A percentile compares a stretch with the other conserved stretches of the same genome.
These are phyloP conservation scores for Lentinula aciculospora DNA, from an alignment of 768 basidiomycete species.

Conservation along the genomic window DNA sequence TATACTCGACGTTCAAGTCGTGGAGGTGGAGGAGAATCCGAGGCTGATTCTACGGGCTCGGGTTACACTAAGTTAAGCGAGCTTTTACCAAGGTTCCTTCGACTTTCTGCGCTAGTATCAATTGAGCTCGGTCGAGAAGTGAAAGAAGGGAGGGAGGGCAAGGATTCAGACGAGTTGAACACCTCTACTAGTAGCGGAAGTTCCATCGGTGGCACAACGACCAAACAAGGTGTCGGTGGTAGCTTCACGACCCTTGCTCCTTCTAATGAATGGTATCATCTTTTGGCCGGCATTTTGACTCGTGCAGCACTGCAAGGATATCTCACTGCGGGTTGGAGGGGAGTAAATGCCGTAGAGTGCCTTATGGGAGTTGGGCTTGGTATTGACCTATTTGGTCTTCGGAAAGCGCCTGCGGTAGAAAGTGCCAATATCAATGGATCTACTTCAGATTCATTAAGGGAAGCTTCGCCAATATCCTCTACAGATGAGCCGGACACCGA, in stretches of 20 bases:
- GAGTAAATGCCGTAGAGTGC: slow-evolving; percentile 62
- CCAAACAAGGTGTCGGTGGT: slow-evolving; percentile 8
- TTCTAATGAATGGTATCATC: slow-evolving; percentile 76
- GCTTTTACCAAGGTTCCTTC: slow-evolving; percentile 65
- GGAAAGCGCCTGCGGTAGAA: slow-evolving; percentile 9
- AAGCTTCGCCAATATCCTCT: not conserved
- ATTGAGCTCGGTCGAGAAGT: slow-evolving; percentile 72
- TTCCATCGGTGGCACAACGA: not conserved
- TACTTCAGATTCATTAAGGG: not conserved
- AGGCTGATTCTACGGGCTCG: slow-evolving; percentile 26
- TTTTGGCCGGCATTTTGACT: slow-evolving; percentile 71
- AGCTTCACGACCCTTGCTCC: slow-evolving; percentile 45
- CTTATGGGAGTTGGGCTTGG: slow-evolving; percentile 70
- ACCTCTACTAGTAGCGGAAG: not conserved
- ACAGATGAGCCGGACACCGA: slow-evolving; percentile 8
- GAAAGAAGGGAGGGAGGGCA: slow-evolving; percentile 42
- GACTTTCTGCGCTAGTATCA: slow-evolving; percentile 73
- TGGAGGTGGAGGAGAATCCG: slow-evolving; percentile 19
- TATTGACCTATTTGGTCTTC: slow-evolving; percentile 20
- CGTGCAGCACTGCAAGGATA: slow-evolving; percentile 86
- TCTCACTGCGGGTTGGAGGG: slow-evolving; percentile 75
- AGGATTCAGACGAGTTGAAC: slow-evolving; percentile 8
- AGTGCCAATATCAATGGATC: slow-evolving; percentile 5
- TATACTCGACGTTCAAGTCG: slow-evolving; percentile 11
- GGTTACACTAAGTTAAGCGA: slow-evolving; percentile 63